Conservation (phyloP, 441 rosid species). For the Adansonia grandidieri region DNA sequence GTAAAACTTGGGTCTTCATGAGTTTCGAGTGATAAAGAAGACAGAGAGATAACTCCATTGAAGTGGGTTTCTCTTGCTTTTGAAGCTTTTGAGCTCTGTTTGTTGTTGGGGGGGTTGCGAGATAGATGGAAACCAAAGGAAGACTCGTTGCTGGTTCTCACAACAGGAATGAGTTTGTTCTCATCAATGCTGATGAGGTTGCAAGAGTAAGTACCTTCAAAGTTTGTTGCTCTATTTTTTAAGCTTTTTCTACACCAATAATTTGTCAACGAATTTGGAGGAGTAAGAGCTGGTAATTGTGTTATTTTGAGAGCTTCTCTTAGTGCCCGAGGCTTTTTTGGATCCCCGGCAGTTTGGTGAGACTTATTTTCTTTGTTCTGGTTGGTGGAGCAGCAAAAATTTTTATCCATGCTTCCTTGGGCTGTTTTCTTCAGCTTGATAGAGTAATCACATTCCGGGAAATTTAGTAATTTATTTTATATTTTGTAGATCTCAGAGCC, state of each 20-base stretch:
- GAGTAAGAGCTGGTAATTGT: slow-evolving; percentile 16
- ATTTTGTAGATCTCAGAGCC: slow-evolving; percentile 34
- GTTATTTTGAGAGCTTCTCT: neutral
- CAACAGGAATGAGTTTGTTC: slow-evolving; percentile 90
- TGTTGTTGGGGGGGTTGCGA: slow-evolving; percentile 48
- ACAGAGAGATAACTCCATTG: slow-evolving; percentile 23
- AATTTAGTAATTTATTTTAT: slow-evolving; percentile 6
- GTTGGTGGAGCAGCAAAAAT: neutral
- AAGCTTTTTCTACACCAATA: neutral
- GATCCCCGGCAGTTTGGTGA: neutral
- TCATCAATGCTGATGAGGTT: slow-evolving; percentile 89
- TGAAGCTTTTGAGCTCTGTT: slow-evolving; percentile 23
- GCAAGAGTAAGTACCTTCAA: slow-evolving; percentile 57
- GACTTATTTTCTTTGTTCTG: neutral
- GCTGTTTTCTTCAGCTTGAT: slow-evolving; percentile 22
- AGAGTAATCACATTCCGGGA: slow-evolving; percentile 14
- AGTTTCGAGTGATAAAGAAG: slow-evolving; percentile 29
- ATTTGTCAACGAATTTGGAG: slow-evolving; percentile 13
- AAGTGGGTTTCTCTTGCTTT: slow-evolving; percentile 31
- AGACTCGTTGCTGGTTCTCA: slow-evolving; percentile 97
- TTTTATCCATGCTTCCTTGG: neutral
- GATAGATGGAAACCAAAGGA: slow-evolving; percentile 73
- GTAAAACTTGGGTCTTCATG: slow-evolving; percentile 24
- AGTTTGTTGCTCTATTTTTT: slow-evolving; percentile 1
- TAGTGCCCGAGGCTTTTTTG: neutral